A percentile compares a stretch with the other conserved stretches of the same genome.
Conservation (phyloP, 345 rosid genomes). For the Syzygium aqueum region DNA sequence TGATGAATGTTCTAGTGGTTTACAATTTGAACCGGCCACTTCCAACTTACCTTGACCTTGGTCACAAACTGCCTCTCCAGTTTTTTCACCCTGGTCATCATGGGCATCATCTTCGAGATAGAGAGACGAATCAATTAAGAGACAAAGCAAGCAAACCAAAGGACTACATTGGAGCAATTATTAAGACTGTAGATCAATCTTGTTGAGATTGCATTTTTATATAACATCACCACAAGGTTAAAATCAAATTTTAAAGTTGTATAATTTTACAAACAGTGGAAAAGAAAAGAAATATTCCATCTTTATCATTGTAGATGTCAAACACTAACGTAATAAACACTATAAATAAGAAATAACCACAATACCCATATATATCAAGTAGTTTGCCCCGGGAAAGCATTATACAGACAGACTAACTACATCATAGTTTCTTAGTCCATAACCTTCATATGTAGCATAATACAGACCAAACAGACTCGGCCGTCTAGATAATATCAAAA, state of each 20-base stretch:
- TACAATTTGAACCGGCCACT: neutral
- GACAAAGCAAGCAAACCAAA: neutral
- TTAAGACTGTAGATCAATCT: neutral
- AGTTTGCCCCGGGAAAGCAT: neutral
- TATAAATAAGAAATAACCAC: neutral
- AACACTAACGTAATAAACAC: neutral
- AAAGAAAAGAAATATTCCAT: neutral
- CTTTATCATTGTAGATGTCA: neutral
- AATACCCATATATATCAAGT: neutral
- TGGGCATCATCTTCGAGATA: neutral
- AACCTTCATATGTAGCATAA: neutral
- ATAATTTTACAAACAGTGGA: neutral
- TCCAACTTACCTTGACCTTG: neutral
- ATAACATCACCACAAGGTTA: neutral
- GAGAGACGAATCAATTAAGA: neutral
- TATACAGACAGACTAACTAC: neutral
- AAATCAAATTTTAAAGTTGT: neutral
- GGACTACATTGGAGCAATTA: neutral
- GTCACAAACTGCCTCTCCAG: neutral
- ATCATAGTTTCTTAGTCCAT: neutral
- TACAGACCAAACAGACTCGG: neutral
- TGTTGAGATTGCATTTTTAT: neutral
- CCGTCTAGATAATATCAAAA: neutral
- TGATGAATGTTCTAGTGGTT: neutral
- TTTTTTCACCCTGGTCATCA: neutral